A percentile compares a stretch with the other conserved stretches of the same genome.
Evolutionary conservation across 192 early-diverging fungal species (phyloP).

Genomic region (Backusella tuberculispora): DNA sequence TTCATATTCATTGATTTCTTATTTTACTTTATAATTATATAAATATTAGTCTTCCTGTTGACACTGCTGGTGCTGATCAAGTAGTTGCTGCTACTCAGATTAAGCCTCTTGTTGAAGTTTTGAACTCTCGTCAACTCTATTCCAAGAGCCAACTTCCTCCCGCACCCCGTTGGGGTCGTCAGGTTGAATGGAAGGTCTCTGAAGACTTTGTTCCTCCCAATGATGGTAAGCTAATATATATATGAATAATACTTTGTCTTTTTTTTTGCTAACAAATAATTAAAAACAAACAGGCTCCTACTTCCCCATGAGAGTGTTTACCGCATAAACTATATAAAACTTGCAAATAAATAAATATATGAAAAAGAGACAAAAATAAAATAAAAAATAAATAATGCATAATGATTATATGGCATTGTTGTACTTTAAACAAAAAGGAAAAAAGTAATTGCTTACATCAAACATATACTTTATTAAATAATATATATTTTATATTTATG

Average conservation of each 20-base stretch:
- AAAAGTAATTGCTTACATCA: too few species aligned
- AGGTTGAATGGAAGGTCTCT: slow-evolving; percentile 39
- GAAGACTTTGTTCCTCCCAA: slow-evolving; percentile 40
- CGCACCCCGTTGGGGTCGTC: slow-evolving; percentile 35
- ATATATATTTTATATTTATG: background rate
- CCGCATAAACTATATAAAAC: background rate
- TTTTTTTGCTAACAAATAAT: background rate
- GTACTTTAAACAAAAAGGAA: too few species aligned
- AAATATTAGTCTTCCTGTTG: slow-evolving; percentile 26
- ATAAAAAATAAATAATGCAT: too few species aligned
- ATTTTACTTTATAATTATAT: too few species aligned
- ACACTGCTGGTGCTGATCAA: slow-evolving; percentile 22
- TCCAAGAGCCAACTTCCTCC: slow-evolving; percentile 23
- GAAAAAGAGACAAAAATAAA: background rate
- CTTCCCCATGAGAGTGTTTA: slow-evolving; percentile 39
- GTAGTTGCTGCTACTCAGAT: slow-evolving; percentile 25
- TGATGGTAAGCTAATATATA: slow-evolving; percentile 30
- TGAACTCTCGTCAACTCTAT: slow-evolving; percentile 37
- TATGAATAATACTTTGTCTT: background rate
- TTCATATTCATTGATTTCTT: background rate
- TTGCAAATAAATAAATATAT: background rate
- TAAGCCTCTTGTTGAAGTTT: slow-evolving; percentile 41
- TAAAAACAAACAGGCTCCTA: slow-evolving; percentile 32
- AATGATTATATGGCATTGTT: too few species aligned
- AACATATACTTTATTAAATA: too few species aligned